Percentiles rank a stretch among this genome's conserved stretches.
phyloP scores from a whole-genome alignment of 169 alveolate species.

The Plasmodium coatneyi region DNA sequence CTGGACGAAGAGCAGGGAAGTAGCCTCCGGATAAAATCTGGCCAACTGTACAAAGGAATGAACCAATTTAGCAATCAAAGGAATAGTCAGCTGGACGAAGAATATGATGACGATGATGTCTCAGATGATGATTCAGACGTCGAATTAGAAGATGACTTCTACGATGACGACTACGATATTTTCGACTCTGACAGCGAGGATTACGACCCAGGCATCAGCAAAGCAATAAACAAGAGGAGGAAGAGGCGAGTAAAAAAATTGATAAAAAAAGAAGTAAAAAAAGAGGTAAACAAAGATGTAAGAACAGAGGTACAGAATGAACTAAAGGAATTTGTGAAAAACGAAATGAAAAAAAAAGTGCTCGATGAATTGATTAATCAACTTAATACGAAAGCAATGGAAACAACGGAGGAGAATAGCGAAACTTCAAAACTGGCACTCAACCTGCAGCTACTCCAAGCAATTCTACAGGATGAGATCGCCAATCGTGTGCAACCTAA shows the following conservation, averaged over 20 bases:
- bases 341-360: not conserved
- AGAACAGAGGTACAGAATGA: not conserved
- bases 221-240: not conserved
- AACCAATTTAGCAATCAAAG: not conserved
- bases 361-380: not conserved
- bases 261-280: too few species aligned
- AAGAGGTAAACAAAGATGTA: not conserved
- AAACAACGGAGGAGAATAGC: not conserved
- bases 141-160: not conserved
- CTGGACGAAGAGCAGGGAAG: not conserved
- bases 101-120: not conserved
- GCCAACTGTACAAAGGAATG: not conserved
- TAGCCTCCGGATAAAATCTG: not conserved
- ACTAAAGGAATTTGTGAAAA: not conserved
- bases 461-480: not conserved
- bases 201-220: not conserved
- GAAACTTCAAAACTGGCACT: not conserved
- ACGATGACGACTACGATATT: not conserved
- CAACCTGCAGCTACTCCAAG: not conserved
- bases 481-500: not conserved
- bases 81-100: not conserved
- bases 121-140: not conserved
- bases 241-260: not conserved
- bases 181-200: not conserved
- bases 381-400: not conserved